These are phyloP conservation scores for Beauveria caledonica DNA, from an alignment of 2,329 filamentous ascomycete genomes.

Conservation along the genomic window DNA sequence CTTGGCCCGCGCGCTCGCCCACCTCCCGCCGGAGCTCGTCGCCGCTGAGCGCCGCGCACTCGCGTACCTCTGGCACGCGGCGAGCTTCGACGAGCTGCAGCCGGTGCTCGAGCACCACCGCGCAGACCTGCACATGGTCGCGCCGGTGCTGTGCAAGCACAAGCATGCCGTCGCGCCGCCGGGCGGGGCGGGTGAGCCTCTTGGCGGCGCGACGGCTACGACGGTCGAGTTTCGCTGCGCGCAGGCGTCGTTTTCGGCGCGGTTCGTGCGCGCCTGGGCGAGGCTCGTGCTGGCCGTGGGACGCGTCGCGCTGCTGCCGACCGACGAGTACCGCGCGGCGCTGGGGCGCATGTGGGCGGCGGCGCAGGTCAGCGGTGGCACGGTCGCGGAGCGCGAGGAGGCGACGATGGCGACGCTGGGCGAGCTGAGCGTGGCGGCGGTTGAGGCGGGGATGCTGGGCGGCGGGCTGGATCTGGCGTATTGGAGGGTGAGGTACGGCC, in stretches of 20 bases:
- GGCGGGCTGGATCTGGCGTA: neutral
- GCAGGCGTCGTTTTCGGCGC: conserved; percentile 11
- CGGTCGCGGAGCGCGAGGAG: neutral
- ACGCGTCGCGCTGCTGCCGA: conserved; percentile 13
- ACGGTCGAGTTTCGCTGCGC: conserved; percentile 16
- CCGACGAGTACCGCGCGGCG: conserved; percentile 3
- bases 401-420: neutral
- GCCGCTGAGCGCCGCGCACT: neutral
- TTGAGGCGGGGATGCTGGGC: neutral
- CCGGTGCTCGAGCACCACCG: neutral
- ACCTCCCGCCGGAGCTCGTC: neutral
- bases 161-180: neutral
- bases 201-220: neutral
- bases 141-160: neutral
- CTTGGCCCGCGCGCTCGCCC: neutral
- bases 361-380: neutral
- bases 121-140: neutral
- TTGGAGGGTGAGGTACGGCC: neutral
- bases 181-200: neutral
- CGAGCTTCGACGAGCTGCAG: neutral
- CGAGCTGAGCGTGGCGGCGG: neutral
- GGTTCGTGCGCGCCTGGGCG: conserved; percentile 13
- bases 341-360: neutral
- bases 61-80: neutral
- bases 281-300: conserved; percentile 12